Evolutionary conservation across 2,329 filamentous ascomycete genomes (phyloP).

Genomic region (Apiospora arundinis): DNA sequence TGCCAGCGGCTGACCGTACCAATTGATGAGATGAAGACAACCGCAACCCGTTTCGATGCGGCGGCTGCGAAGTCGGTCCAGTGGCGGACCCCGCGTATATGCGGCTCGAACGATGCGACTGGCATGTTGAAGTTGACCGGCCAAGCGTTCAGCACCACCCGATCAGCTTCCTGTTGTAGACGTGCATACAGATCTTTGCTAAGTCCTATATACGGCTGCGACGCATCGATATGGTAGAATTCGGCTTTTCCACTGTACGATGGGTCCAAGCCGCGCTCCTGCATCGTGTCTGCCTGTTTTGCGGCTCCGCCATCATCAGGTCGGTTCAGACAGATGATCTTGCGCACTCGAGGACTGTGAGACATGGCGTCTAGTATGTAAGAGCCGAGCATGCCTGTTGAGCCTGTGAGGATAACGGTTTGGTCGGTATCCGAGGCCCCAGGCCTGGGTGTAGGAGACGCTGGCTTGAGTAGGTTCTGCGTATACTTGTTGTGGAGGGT

Average conservation of each 20-base stretch:
- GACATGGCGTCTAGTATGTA: slow-evolving; percentile 52
- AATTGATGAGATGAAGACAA: slow-evolving; percentile 49
- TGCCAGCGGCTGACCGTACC: slow-evolving; percentile 42
- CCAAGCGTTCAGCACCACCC: slow-evolving; percentile 62
- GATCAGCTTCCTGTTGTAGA: slow-evolving; percentile 48
- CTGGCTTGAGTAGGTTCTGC: slow-evolving; percentile 30
- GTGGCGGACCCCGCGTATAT: slow-evolving; percentile 57
- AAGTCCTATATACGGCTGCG: slow-evolving; percentile 56
- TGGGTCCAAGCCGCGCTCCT: slow-evolving; percentile 46
- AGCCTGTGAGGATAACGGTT: slow-evolving; percentile 52
- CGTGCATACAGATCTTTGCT: slow-evolving; percentile 41
- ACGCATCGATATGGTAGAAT: slow-evolving; percentile 57
- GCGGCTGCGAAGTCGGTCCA: slow-evolving; percentile 50
- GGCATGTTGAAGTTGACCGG: slow-evolving; percentile 61
- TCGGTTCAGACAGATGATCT: slow-evolving; percentile 58
- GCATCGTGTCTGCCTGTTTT: slow-evolving; percentile 46
- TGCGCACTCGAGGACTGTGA: slow-evolving; percentile 42
- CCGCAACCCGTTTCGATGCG: slow-evolving; percentile 41
- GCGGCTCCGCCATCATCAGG: slow-evolving; percentile 45
- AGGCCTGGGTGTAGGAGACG: slow-evolving; percentile 26
- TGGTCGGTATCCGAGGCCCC: slow-evolving; percentile 32
- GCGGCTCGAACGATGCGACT: slow-evolving; percentile 55
- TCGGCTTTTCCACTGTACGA: slow-evolving; percentile 45
- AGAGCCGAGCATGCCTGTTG: slow-evolving; percentile 56
- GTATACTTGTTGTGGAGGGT: slow-evolving; percentile 37